Conservation (phyloP, 163 green algal genomes). For the Picocystis sp. region DNA sequence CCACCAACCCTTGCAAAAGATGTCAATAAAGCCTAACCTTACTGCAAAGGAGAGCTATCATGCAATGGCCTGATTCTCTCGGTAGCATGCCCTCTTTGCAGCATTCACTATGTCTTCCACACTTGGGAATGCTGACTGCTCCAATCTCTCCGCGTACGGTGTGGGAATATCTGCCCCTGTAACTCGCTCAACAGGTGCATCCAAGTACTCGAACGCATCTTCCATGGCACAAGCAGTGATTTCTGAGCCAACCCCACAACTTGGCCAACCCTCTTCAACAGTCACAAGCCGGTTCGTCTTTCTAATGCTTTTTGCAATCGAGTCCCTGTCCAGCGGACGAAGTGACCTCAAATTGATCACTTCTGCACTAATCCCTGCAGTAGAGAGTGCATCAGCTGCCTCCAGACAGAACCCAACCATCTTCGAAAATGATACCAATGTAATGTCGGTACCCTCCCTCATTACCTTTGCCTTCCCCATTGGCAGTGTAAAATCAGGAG, state of each 20-base stretch:
- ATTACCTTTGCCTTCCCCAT: conserved; percentile 91
- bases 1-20: too few relatives aligned
- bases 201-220: conserved; percentile 92
- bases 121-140: conserved; percentile 56
- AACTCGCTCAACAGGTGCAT: conserved; percentile 75
- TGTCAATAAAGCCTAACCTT: too few relatives aligned
- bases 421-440: conserved; percentile 81
- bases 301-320: conserved; percentile 55
- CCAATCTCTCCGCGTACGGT: conserved; percentile 87
- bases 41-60: too few relatives aligned
- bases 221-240: conserved; percentile 70
- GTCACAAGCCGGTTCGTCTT: conserved; percentile 73
- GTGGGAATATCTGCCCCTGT: conserved; percentile 83
- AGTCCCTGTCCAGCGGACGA: conserved; percentile 78
- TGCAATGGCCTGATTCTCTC: too few relatives aligned
- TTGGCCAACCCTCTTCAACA: conserved; percentile 97
- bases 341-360: conserved; percentile 88
- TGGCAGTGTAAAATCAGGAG: conserved; percentile 82
- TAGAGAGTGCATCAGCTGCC: conserved; percentile 68
- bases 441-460: conserved; percentile 73
- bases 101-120: conserved; percentile 14
- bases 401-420: conserved; percentile 82
- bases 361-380: conserved; percentile 79
- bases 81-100: conserved; percentile 10
- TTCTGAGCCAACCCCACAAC: conserved; percentile 68